These are phyloP conservation scores for Heliocybe sulcata DNA, from an alignment of 1,284 basidiomycete species.

Conservation along the genomic window DNA sequence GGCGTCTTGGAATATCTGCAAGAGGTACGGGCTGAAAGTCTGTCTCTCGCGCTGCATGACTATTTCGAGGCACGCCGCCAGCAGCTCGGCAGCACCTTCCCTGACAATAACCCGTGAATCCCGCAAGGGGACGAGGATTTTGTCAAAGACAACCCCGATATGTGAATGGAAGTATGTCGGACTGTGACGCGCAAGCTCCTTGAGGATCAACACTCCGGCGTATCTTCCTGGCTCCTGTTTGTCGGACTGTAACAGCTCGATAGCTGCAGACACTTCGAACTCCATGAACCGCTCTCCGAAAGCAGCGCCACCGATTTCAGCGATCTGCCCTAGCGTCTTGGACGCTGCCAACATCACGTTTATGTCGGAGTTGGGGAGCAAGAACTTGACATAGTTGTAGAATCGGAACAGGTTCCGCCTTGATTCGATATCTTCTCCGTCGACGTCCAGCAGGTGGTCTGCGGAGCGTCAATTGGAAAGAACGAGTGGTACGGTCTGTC, in stretches of 20 bases:
- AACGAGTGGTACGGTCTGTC: slow-evolving; percentile 11
- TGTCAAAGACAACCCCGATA: slow-evolving; percentile 83
- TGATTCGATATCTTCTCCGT: slow-evolving; percentile 72
- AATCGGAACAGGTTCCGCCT: slow-evolving; percentile 78
- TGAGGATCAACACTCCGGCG: slow-evolving; percentile 83
- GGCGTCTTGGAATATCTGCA: slow-evolving; percentile 84
- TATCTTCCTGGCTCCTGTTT: slow-evolving; percentile 74
- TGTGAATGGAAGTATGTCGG: slow-evolving; percentile 83
- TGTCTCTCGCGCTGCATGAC: slow-evolving; percentile 68
- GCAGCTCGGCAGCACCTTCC: slow-evolving; percentile 86
- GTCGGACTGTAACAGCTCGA: slow-evolving; percentile 71
- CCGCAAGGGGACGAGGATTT: slow-evolving; percentile 82
- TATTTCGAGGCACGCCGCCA: slow-evolving; percentile 87
- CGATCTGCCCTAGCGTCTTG: slow-evolving; percentile 79
- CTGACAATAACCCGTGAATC: slow-evolving; percentile 82
- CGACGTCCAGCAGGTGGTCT: slow-evolving; percentile 69
- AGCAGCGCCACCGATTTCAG: slow-evolving; percentile 71
- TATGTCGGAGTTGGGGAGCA: slow-evolving; percentile 78
- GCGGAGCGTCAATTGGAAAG: slow-evolving; percentile 11
- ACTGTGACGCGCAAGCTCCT: slow-evolving; percentile 85
- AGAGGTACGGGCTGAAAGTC: slow-evolving; percentile 59
- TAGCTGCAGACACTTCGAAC: slow-evolving; percentile 75
- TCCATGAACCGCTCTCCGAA: slow-evolving; percentile 88
- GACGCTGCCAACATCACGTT: slow-evolving; percentile 87
- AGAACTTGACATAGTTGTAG: slow-evolving; percentile 87